Conservation (phyloP, 805 yeast species). For the Suhomyces faveliae region DNA sequence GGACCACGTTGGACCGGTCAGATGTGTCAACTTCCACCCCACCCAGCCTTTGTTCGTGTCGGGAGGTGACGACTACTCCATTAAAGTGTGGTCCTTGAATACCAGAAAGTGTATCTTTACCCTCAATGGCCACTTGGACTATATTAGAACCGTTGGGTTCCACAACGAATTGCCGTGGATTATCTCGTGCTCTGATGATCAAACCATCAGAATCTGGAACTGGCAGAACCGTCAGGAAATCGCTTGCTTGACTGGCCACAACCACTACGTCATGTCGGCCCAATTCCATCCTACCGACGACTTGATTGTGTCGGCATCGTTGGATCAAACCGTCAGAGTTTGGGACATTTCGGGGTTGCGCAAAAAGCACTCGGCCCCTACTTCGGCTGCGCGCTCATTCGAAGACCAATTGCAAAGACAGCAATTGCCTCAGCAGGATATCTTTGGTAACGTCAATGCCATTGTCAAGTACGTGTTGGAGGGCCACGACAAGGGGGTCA, state of each 20-base stretch:
- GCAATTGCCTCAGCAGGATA: slow-evolving; percentile 81
- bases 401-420: slow-evolving; percentile 64
- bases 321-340: slow-evolving; percentile 97
- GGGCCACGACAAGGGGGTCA: slow-evolving; percentile 98
- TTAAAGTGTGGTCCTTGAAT: slow-evolving; percentile 94
- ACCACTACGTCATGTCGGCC: slow-evolving; percentile 97
- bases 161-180: slow-evolving; percentile 98
- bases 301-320: slow-evolving; percentile 88
- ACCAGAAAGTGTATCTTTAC: slow-evolving; percentile 91
- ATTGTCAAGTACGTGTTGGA: slow-evolving; percentile 93
- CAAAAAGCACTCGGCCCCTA: slow-evolving; percentile 87
- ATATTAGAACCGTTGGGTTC: slow-evolving; percentile 89
- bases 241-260: slow-evolving; percentile 96
- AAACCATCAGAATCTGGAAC: slow-evolving; percentile 98
- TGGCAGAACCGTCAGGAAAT: slow-evolving; percentile 99
- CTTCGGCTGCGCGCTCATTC: slow-evolving; percentile 48
- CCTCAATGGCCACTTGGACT: slow-evolving; percentile 90
- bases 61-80: slow-evolving; percentile 95
- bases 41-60: slow-evolving; percentile 96
- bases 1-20: slow-evolving; percentile 98
- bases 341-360: slow-evolving; percentile 97
- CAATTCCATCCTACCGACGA: slow-evolving; percentile 96
- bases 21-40: slow-evolving; percentile 94
- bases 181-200: slow-evolving; percentile 94
- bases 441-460: slow-evolving; percentile 92